Evolutionary conservation across 768 basidiomycete species (phyloP), one percentile per base, ranked within the genome.

Genomic region (Russula sp.): DNA sequence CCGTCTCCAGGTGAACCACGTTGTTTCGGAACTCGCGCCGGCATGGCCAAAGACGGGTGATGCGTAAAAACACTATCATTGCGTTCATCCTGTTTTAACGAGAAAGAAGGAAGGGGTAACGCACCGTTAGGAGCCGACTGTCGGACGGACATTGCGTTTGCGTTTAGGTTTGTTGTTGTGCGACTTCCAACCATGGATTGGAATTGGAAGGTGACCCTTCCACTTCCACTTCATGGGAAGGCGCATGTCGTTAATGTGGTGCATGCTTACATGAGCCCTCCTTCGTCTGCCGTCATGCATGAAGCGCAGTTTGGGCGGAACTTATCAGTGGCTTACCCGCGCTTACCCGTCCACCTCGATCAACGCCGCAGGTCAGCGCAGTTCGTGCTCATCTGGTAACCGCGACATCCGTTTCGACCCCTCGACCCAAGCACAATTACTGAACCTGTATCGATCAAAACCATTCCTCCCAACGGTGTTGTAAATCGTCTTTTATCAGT

Each of bases 301-400:
- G 38, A 40, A 40, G 26, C 59, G 53, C 51, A 24, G 20, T 55
- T 54, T 60, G 38, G 34, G 63, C n/a, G 52, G 32, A 9, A 36
- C 48, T 50, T 51, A 32, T 34, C 20, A 49, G 22, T 51, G 53
- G 34, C 28, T 55, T 42, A 42, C 53, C 18, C 46, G 46, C 53
- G 38, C 46, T 36, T n/a, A n/a, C 52, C 18, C 5, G 58, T 42
- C 54, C 63, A 32, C 89, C 90, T 88, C 89, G 38, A 44, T 55
- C 85, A 77, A 11, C 76, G 80, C 90, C 72, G 85, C 36, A 6
- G 11, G 53, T 36, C 13, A n/a, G 22, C 11, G 11, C 6, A 2
- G 1, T 30, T 6, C 89, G 76, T 83, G 67, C 84, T 87, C 22
- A 81, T 91, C 61, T 86, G 80, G 80, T 92, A 91, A 76, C 80